Percentiles rank a stretch among this genome's conserved stretches.
These are phyloP conservation scores for Phyllosticta capitalensis DNA, from an alignment of 2,329 filamentous ascomycete genomes.

Conservation along the genomic window DNA sequence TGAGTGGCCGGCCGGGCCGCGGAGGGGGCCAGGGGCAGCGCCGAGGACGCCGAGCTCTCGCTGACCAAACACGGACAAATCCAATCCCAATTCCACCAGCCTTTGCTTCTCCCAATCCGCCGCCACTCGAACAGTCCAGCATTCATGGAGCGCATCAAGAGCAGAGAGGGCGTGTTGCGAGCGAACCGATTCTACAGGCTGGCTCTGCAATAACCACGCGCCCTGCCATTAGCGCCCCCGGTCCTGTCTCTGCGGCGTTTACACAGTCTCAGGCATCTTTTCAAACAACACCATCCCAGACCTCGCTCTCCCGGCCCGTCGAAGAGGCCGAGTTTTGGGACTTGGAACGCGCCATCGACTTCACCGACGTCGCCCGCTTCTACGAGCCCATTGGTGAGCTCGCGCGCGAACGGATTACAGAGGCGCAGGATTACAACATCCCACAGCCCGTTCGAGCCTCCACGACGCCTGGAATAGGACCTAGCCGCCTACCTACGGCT, in stretches of 20 bases:
- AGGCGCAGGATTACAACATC: constrained; percentile 29
- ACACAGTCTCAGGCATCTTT: not conserved
- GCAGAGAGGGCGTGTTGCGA: not conserved
- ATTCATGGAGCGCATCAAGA: not conserved
- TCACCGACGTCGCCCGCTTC: constrained; percentile 23
- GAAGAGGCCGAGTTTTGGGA: constrained; percentile 21
- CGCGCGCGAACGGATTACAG: constrained; percentile 26
- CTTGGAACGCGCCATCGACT: constrained; percentile 28
- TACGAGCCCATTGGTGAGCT: constrained; percentile 40
- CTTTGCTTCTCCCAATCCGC: not conserved
- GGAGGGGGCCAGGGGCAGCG: not conserved
- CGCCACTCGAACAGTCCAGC: not conserved
- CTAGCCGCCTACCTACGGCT: not conserved
- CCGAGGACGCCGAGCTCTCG: not conserved
- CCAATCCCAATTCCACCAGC: not conserved
- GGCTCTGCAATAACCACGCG: not conserved
- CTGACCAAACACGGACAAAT: not conserved
- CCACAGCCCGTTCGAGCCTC: constrained; percentile 19
- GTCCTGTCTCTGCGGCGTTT: not conserved
- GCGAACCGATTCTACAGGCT: not conserved
- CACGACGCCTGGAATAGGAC: not conserved
- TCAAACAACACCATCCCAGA: not conserved
- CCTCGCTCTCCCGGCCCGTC: not conserved
- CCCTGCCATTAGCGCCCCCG: not conserved
- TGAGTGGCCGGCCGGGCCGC: not conserved